Evolutionary conservation across 1,284 basidiomycete species (phyloP).

Genomic region (Moniliella sp.): DNA sequence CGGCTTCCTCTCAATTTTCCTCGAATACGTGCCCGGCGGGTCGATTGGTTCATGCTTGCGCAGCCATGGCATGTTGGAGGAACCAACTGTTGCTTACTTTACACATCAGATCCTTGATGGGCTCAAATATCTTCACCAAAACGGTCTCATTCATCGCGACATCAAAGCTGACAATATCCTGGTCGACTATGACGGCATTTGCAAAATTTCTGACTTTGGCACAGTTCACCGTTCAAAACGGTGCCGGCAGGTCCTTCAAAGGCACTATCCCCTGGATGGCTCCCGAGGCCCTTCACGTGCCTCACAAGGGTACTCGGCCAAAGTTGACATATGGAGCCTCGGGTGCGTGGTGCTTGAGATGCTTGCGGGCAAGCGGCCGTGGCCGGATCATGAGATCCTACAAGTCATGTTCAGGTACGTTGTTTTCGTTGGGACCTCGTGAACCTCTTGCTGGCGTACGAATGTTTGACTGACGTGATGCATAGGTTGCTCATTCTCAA

Average conservation of each 20-base stretch:
- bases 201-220: slow-evolving; percentile 96
- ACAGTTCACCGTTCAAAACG: slow-evolving; percentile 37
- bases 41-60: slow-evolving; percentile 78
- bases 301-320: slow-evolving; percentile 67
- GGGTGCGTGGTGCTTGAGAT: slow-evolving; percentile 94
- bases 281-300: slow-evolving; percentile 71
- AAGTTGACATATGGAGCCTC: slow-evolving; percentile 93
- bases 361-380: slow-evolving; percentile 84
- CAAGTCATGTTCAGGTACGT: slow-evolving; percentile 78
- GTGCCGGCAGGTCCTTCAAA: slow-evolving; percentile 57
- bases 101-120: slow-evolving; percentile 76
- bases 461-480: slow-evolving; percentile 6
- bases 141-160: slow-evolving; percentile 81
- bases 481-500: slow-evolving; percentile 55
- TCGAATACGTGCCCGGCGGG: slow-evolving; percentile 67
- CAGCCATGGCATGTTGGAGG: slow-evolving; percentile 76
- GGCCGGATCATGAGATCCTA: slow-evolving; percentile 68
- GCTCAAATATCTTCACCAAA: slow-evolving; percentile 73
- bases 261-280: slow-evolving; percentile 99
- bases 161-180: slow-evolving; percentile 95
- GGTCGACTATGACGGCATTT: slow-evolving; percentile 71
- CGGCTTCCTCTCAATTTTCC: slow-evolving; percentile 81
- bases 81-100: slow-evolving; percentile 77
- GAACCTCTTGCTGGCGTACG: too few species aligned
- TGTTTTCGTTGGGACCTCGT: too few species aligned